phyloP scores from a whole-genome alignment of 768 basidiomycete genomes.

The Lenzites betulinus region DNA sequence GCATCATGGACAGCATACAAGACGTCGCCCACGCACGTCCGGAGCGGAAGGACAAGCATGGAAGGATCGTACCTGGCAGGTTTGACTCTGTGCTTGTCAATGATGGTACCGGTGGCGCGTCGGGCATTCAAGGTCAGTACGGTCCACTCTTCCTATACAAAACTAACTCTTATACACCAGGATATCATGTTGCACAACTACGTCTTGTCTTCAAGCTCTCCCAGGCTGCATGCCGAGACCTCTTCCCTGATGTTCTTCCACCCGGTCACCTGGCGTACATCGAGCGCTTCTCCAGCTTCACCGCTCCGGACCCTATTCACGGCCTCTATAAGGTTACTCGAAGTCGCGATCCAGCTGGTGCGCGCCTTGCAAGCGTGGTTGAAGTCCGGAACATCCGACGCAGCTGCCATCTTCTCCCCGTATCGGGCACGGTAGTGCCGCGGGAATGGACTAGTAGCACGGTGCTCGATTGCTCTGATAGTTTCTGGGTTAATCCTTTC shows the following conservation, averaged over 20 bases:
- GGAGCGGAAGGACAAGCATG: constrained; percentile 20
- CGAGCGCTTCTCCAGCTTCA: constrained; percentile 33
- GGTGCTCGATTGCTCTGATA: constrained; percentile 33
- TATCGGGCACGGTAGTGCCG: constrained; percentile 33
- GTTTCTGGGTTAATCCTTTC: constrained; percentile 31
- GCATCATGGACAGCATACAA: constrained; percentile 34
- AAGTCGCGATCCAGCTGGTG: neutral
- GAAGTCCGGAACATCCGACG: constrained; percentile 26
- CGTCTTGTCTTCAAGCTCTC: constrained; percentile 30
- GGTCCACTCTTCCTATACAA: neutral
- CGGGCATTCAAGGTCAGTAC: constrained; percentile 19
- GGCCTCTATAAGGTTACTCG: constrained; percentile 32
- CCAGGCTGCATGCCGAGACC: neutral
- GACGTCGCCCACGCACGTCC: constrained; percentile 27
- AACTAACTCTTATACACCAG: constrained; percentile 12
- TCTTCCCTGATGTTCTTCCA: constrained; percentile 1
- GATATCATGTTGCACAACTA: constrained; percentile 30
- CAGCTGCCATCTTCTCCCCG: constrained; percentile 36
- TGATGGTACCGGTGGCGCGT: constrained; percentile 1
- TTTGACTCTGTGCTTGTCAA: constrained; percentile 41
- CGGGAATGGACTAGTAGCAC: constrained; percentile 35
- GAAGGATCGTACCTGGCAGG: constrained; percentile 18
- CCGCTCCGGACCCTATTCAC: constrained; percentile 23
- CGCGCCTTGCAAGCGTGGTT: constrained; percentile 28
- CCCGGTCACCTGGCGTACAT: constrained; percentile 33